Base-by-base conservation (phyloP, 148 eudicot genomes). In the Silene conica region DNA sequence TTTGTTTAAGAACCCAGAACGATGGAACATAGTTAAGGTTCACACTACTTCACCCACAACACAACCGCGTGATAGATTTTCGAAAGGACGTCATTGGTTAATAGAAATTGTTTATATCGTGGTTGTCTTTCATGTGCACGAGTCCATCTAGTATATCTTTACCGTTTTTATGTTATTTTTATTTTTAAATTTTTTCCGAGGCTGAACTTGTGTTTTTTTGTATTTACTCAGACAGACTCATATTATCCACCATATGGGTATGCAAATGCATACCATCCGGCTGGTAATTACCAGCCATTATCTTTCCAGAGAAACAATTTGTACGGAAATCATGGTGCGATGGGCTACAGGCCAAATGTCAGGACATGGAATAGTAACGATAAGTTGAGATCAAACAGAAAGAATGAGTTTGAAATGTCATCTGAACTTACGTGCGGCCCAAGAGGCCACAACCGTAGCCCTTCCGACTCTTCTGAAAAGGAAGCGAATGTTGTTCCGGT, bases 341-440 rank as follows among this genome's bases (percentile, higher is more conserved):
- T 75, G 86, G 83, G 79, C 72, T 83, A 86, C 75, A 85, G 83
- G 63, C 66, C 86, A 19, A 84, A 79, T 69, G 75, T 77, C 75
- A 87, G 95, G 83, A 69, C 68, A 57, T 91, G 91, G 91, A 87
- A 87, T 77, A 84, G 86, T 56, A 85, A 78, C 73, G 80, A 81
- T 56, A 84, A 78, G 75, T 55, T 38, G 12, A 86, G 83, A 79
- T 61, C 81, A 16, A 77, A 50, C 80, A 83, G 82, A 78, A 81
- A 79, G 54, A 79, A 80, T 55, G 91, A 83, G 70, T 59, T 46
- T 73, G 91, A 87, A 77, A 76, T 78, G 61, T 80, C 86, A 55
- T 68, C 77, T 57, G 92, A 94, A 78, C 79, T 91, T 64, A 81
- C 88, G 8, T 86, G 98, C 78, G 98, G 98, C 64, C 98, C 98